Conservation (phyloP, 805 yeast species). For the Tetrapisispora arboricola region DNA sequence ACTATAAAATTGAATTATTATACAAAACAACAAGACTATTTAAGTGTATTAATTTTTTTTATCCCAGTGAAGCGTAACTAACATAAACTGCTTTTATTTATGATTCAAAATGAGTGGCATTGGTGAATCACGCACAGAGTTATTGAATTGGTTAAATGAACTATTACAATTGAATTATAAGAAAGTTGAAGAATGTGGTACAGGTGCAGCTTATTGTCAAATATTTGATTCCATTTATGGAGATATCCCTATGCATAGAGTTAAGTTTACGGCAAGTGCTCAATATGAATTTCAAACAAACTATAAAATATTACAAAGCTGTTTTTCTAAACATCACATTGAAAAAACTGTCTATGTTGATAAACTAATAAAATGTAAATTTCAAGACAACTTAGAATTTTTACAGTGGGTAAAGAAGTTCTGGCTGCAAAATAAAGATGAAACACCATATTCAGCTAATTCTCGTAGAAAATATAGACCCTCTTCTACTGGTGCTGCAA, state of each 20-base stretch:
- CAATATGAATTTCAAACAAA: constrained; percentile 74
- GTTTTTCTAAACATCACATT: constrained; percentile 62
- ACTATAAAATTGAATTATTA: too few species aligned
- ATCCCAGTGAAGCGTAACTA: too few species aligned
- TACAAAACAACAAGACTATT: too few species aligned
- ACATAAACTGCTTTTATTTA: too few species aligned
- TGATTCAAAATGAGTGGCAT: constrained; percentile 26
- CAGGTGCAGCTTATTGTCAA: constrained; percentile 93
- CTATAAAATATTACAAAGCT: constrained; percentile 75
- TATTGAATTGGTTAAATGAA: constrained; percentile 75
- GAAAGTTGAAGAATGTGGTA: constrained; percentile 88
- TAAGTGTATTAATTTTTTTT: too few species aligned
- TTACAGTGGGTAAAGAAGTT: constrained; percentile 81
- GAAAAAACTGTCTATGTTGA: constrained; percentile 74
- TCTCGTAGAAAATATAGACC: constrained; percentile 39
- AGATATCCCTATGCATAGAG: constrained; percentile 73
- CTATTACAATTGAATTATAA: constrained; percentile 53
- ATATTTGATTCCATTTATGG: constrained; percentile 75
- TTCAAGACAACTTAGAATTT: constrained; percentile 91
- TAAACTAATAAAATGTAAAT: constrained; percentile 68
- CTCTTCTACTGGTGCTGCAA: constrained; percentile 2
- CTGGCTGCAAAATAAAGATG: constrained; percentile 71
- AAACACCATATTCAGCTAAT: constrained; percentile 59
- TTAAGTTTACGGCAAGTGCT: constrained; percentile 55
- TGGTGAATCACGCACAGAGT: constrained; percentile 76